Evolutionary conservation across 192 early-diverging fungal species (phyloP).

Genomic region (Entomortierella parvispora): DNA sequence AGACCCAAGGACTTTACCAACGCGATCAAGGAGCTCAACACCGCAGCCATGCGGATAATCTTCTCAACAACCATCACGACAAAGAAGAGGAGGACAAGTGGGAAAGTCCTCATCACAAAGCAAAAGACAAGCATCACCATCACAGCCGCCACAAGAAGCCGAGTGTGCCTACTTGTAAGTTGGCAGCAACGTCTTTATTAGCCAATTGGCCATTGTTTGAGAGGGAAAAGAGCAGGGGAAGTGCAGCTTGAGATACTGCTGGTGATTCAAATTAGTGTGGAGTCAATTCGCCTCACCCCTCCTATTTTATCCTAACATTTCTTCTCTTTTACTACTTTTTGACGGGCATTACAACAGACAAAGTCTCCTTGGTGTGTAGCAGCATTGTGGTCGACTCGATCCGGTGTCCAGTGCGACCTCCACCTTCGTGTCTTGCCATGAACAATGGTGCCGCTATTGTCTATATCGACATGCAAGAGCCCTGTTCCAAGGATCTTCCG

Average conservation of each 20-base stretch:
- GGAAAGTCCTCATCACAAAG: conserved; percentile 7
- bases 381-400: conserved; percentile 5
- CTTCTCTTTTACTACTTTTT: conserved; percentile 5
- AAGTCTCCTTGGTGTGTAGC: conserved; percentile 7
- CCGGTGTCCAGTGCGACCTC: conserved; percentile 1
- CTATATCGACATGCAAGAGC: conserved; percentile 14
- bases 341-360: conserved; percentile 8
- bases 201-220: background rate
- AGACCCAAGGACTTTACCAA: conserved; percentile 6
- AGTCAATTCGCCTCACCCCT: background rate
- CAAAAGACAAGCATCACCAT: conserved; percentile 49
- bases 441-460: conserved; percentile 11
- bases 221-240: background rate
- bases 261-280: background rate
- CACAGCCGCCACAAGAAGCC: conserved; percentile 43
- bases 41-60: background rate
- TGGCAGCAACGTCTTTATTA: conserved; percentile 6
- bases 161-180: conserved; percentile 5
- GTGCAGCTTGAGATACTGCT: background rate
- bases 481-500: conserved; percentile 6
- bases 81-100: conserved; percentile 2
- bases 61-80: conserved; percentile 3
- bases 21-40: conserved; percentile 3
- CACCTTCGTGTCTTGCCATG: conserved; percentile 5
- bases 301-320: conserved; percentile 1